Evolutionary conservation across 2,329 filamentous ascomycete species (phyloP), one percentile per base, ranked within the genome.

Genomic region (Fusarium scirpi): DNA sequence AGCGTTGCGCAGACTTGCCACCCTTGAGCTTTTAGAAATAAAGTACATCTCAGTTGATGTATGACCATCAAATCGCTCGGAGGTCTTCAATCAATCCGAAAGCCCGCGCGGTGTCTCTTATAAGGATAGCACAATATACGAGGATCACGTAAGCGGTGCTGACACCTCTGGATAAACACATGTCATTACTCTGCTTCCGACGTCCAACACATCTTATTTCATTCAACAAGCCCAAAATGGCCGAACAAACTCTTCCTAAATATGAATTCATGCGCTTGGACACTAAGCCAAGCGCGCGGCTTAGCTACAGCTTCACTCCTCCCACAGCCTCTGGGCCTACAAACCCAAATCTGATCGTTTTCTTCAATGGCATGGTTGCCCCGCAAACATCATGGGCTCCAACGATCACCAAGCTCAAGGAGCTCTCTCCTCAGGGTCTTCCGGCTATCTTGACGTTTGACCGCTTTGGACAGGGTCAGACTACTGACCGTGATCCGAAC

Each of bases 391-490:
- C 41, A 41, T 76, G 74, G 74, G 27, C 38, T 5, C 32, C 27
- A 2, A 45, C 69, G 0, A 73, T 75, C 12, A 18, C 48, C 1
- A 65, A 55, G 11, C 43, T 75, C 0, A 51, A 30, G 1, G 49
- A 67, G 2, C 20, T 60, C 0, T 60, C 34, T 0, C 40, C 43
- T 1, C 11, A 43, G 3, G 32, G 24, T 0, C 44, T 53, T 15
- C 84, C 83, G 2, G 78, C 79, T 16, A 74, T 89, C 20, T 78
- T 89, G 6, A 83, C 83, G 46, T 89, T 89, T 66, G 87, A 89
- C 75, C 85, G 87, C 44, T 89, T 84, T 69, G 87, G 87, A 11
- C 87, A 89, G 74, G 87, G 86, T 12, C 76, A 78, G 34, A 73
- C 73, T 22, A 79, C 76, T 55, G 77, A 83, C 78, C 70, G 83